Conservation (phyloP, 2,329 filamentous ascomycete genomes). For the Pseudogymnoascus verrucosus region DNA sequence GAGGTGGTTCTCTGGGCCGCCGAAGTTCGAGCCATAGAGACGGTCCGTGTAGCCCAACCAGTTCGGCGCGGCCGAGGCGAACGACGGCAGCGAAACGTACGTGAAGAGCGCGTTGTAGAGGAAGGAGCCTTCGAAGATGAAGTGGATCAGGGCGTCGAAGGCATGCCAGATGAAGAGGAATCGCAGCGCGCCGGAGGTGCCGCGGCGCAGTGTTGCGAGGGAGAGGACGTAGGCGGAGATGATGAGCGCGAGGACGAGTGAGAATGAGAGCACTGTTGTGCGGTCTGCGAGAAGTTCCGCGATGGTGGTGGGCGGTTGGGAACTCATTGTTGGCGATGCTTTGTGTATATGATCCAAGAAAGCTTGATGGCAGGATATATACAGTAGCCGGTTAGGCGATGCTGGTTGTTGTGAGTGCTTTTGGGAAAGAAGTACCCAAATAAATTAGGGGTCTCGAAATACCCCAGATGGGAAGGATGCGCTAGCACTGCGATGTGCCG, state of each 20-base stretch:
- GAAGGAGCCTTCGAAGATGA: conserved; percentile 83
- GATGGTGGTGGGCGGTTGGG: conserved; percentile 13
- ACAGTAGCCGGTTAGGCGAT: background rate
- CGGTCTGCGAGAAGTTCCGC: conserved; percentile 43
- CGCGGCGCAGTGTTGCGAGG: conserved; percentile 30
- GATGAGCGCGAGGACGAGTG: conserved; percentile 46
- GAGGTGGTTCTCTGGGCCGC: conserved; percentile 44
- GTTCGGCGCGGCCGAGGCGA: conserved; percentile 69
- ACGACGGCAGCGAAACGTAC: conserved; percentile 40
- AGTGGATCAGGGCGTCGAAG: conserved; percentile 86
- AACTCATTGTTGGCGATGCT: background rate
- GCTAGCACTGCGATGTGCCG: background rate
- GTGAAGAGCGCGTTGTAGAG: conserved; percentile 91
- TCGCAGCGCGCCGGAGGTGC: conserved; percentile 50
- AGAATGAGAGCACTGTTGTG: conserved; percentile 52
- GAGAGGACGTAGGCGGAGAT: conserved; percentile 43
- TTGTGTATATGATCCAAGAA: background rate
- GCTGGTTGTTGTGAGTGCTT: background rate
- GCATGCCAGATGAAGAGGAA: conserved; percentile 90
- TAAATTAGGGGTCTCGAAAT: conserved; percentile 7
- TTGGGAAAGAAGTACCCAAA: background rate
- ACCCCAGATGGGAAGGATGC: background rate
- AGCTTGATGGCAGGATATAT: background rate
- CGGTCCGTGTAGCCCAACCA: conserved; percentile 42
- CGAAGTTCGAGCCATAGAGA: conserved; percentile 48